Evolutionary conservation across 192 early-diverging fungal species (phyloP).

Genomic region (Funneliformis mosseae): DNA sequence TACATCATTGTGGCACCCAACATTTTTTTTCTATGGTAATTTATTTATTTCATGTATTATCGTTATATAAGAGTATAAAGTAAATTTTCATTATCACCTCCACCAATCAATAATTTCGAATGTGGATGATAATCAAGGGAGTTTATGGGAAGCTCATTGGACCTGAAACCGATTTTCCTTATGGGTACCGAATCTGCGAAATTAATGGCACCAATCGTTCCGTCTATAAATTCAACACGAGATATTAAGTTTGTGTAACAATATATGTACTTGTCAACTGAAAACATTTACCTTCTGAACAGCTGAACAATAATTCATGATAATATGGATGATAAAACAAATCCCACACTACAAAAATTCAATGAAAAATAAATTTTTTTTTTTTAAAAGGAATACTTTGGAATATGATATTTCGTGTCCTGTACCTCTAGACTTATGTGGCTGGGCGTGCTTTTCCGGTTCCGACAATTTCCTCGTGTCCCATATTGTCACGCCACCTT

Average conservation of each 20-base stretch:
- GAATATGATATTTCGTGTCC: too few relatives aligned
- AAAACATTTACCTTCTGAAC: slow-evolving; percentile 27
- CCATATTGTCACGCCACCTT: slow-evolving; percentile 36
- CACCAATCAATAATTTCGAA: slow-evolving; percentile 7
- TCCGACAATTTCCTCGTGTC: slow-evolving; percentile 27
- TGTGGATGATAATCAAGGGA: slow-evolving; percentile 26
- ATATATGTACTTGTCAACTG: neutral
- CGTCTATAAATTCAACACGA: neutral
- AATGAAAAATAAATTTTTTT: neutral
- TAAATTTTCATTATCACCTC: slow-evolving; percentile 26
- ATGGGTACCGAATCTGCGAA: neutral
- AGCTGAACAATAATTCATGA: neutral
- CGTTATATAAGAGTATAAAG: neutral
- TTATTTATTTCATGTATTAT: too few relatives aligned
- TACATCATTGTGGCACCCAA: too few relatives aligned
- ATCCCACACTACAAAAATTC: slow-evolving; percentile 11
- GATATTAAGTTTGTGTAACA: neutral
- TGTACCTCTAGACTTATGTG: slow-evolving; percentile 18
- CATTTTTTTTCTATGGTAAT: too few relatives aligned
- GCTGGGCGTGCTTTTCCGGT: slow-evolving; percentile 1
- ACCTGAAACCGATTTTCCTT: neutral
- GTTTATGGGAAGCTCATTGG: slow-evolving; percentile 10
- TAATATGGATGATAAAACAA: slow-evolving; percentile 26
- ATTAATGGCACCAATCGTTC: neutral
- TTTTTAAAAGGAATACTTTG: neutral